phyloP scores from a whole-genome alignment of 2,329 filamentous ascomycete genomes.

The Trichoderma brevicompactum region DNA sequence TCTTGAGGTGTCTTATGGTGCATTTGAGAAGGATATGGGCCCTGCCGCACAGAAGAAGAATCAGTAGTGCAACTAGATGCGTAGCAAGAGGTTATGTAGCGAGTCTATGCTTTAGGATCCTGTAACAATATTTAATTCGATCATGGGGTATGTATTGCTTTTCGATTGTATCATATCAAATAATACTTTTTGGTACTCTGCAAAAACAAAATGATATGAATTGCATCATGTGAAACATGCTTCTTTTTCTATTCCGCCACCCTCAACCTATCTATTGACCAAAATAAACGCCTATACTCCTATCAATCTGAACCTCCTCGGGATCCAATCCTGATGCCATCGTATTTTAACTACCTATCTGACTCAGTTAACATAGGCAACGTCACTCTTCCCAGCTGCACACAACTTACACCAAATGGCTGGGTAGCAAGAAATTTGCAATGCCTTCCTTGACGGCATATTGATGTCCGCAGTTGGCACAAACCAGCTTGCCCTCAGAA shows the following conservation, averaged over 20 bases:
- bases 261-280: not conserved
- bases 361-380: not conserved
- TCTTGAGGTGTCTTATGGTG: conserved; percentile 87
- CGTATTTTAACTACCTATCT: not conserved
- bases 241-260: not conserved
- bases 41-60: conserved; percentile 84
- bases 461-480: conserved; percentile 89
- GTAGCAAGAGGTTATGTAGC: conserved; percentile 5
- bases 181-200: not conserved
- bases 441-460: conserved; percentile 96
- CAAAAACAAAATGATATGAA: not conserved
- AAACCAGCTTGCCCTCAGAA: conserved; percentile 84
- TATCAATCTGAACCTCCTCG: not conserved
- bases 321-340: not conserved
- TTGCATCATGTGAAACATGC: not conserved
- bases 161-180: conserved; percentile 1
- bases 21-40: conserved; percentile 95
- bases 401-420: conserved; percentile 72
- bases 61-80: conserved; percentile 36
- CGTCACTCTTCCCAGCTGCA: not conserved
- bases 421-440: conserved; percentile 92
- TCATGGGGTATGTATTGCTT: conserved; percentile 17
- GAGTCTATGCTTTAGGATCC: conserved; percentile 26
- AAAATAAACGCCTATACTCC: conserved; percentile 25
- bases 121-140: conserved; percentile 22